Evolutionary conservation across 2,329 filamentous ascomycete species (phyloP), one percentile per base, ranked within the genome.

Genomic region (Nigrospora sphaerica): DNA sequence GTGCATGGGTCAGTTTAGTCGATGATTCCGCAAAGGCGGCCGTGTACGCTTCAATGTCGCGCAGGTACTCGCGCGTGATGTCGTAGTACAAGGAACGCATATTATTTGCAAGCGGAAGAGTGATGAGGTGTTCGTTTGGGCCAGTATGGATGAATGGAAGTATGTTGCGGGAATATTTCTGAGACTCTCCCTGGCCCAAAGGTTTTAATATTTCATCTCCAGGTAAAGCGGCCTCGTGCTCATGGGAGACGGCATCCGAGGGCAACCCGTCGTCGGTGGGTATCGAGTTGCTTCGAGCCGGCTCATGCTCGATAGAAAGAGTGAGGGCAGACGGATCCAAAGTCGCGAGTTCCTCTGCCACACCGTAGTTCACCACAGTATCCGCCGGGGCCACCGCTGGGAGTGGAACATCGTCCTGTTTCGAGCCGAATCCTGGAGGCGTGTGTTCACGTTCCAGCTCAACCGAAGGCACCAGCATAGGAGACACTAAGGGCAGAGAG

Each of bases 31-130:
- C 68, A 45, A 80, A 75, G 1, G 61, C 57, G 2, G 59, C 50
- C 33, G 65, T 69, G 50, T 78, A 81, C 1, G 66, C 62, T 14
- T 68, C 61, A n/a, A 78, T 70, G 1, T 69, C 62, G 7, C 58
- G 52, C 47, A 67, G 70, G 50, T 69, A 66, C 13, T 71, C 63
- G 12, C 66, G 57, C 16, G 83, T 63, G 2, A 70, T 67, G 31
- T 74, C 69, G 34, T 74, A 64, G 50, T 83, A 83, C 14, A 72
- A 64, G 3, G 72, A 68, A 14, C 79, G 71, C 10, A 70, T 65
- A 44, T 70, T 76, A 13, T 76, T 67, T 14, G 76, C 72, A 51
- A 83, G 73, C 0, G 80, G 77, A 1, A 85, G 62, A 1, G 80
- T 81, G 32, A 84, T 62, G 4, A 74, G 53, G 50, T 75, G 75